phyloP scores from a whole-genome alignment of 129 eudicot genomes.

The Oenanthe sinensis region DNA sequence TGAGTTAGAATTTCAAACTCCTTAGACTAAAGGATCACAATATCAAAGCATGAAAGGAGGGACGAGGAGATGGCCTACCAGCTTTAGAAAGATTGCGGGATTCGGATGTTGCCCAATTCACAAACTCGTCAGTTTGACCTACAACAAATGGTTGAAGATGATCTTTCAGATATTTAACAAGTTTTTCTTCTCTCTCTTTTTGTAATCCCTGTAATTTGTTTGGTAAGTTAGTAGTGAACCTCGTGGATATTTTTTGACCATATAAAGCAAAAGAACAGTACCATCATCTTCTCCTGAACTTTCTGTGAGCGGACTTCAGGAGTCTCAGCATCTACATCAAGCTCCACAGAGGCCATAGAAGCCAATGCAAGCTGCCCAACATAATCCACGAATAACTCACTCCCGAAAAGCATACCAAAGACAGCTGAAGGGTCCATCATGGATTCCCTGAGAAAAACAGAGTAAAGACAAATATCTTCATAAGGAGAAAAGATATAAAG shows the following conservation, averaged over 20 bases:
- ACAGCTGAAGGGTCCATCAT: constrained; percentile 89
- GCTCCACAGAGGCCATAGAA: constrained; percentile 47
- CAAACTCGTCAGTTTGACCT: constrained; percentile 54
- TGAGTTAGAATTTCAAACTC: neutral
- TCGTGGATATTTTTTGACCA: neutral
- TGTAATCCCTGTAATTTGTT: constrained; percentile 41
- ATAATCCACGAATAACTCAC: constrained; percentile 76
- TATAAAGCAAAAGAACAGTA: constrained; percentile 9
- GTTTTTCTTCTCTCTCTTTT: constrained; percentile 77
- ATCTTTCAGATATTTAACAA: constrained; percentile 46
- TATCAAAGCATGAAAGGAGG: neutral
- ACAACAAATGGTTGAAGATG: constrained; percentile 66
- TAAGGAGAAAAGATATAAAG: neutral
- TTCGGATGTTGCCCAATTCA: constrained; percentile 70
- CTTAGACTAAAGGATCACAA: neutral
- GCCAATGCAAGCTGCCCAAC: constrained; percentile 75
- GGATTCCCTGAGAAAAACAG: constrained; percentile 40
- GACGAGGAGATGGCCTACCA: constrained; percentile 31
- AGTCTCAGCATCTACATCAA: constrained; percentile 46
- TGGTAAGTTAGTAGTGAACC: neutral
- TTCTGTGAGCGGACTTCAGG: constrained; percentile 59
- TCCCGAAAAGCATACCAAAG: constrained; percentile 90
- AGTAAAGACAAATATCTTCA: neutral
- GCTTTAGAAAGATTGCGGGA: constrained; percentile 73
- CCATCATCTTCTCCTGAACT: constrained; percentile 77